Conservation (phyloP, 495 filamentous ascomycete genomes). For the Hypoxylon lienhwacheense region DNA sequence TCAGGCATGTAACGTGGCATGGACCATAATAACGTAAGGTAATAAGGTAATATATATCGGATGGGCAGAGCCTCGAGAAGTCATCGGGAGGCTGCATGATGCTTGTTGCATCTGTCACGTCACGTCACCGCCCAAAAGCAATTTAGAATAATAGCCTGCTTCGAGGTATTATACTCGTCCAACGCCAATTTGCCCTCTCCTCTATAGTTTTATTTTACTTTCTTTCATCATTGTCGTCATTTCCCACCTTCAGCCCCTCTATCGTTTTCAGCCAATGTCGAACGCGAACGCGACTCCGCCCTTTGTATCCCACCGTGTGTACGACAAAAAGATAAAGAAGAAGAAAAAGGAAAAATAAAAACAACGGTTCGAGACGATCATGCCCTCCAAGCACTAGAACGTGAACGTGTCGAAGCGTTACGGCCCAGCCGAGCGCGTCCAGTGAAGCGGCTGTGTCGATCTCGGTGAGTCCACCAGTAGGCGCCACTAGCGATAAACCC, state of each 20-base stretch:
- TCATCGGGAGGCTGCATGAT: not conserved
- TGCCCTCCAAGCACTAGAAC: constrained; percentile 21
- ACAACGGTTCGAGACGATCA: not conserved
- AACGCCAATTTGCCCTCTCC: constrained; percentile 7
- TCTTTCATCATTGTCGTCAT: not conserved
- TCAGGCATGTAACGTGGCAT: too few relatives aligned
- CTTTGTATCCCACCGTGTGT: too few relatives aligned
- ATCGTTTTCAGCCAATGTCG: too few relatives aligned
- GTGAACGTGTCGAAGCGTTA: constrained; percentile 27
- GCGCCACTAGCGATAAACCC: constrained; percentile 48
- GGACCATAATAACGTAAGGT: too few relatives aligned
- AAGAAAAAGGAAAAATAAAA: not conserved
- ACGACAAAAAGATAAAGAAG: too few relatives aligned
- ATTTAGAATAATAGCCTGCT: constrained; percentile 1
- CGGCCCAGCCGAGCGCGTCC: constrained; percentile 49
- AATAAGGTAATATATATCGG: too few relatives aligned
- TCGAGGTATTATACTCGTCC: constrained; percentile 9
- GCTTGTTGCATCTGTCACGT: constrained; percentile 9
- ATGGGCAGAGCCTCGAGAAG: constrained; percentile 9
- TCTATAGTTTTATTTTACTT: too few relatives aligned
- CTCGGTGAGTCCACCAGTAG: constrained; percentile 50
- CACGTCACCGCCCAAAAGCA: constrained; percentile 5
- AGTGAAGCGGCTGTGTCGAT: constrained; percentile 49
- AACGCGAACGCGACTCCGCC: not conserved
- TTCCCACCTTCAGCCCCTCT: too few relatives aligned